Conservation (phyloP, 1,284 basidiomycete species). For the Puccinia hordei region DNA sequence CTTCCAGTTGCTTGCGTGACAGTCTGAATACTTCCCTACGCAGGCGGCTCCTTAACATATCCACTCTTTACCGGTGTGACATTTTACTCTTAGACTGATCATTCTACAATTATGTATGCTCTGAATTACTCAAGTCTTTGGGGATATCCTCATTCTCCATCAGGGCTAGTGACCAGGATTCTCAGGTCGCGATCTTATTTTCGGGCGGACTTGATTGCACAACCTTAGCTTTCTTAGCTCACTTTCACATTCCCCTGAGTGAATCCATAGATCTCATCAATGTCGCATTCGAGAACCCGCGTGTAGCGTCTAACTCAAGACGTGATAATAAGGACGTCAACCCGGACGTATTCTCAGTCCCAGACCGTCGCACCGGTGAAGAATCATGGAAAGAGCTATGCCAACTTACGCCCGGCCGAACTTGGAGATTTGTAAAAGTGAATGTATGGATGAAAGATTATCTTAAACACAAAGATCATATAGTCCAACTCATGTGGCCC, state of each 20-base stretch:
- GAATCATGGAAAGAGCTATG: slow-evolving; percentile 75
- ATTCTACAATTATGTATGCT: not conserved
- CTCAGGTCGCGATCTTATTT: slow-evolving; percentile 82
- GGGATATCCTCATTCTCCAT: not conserved
- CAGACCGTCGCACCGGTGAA: slow-evolving; percentile 81
- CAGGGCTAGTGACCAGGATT: slow-evolving; percentile 54
- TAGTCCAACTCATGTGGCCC: slow-evolving; percentile 51
- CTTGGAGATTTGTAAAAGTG: slow-evolving; percentile 78
- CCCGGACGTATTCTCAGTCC: slow-evolving; percentile 66
- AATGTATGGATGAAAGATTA: slow-evolving; percentile 45
- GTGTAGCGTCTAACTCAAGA: slow-evolving; percentile 63
- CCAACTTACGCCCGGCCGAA: slow-evolving; percentile 70
- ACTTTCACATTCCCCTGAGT: slow-evolving; percentile 71
- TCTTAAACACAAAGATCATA: slow-evolving; percentile 41
- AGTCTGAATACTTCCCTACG: not conserved
- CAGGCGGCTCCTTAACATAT: slow-evolving; percentile 11
- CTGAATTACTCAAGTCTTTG: not conserved
- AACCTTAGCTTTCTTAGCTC: slow-evolving; percentile 75
- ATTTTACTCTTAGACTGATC: not conserved
- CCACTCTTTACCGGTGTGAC: slow-evolving; percentile 28
- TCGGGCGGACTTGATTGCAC: slow-evolving; percentile 96
- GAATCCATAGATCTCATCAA: slow-evolving; percentile 93
- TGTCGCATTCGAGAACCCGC: slow-evolving; percentile 92
- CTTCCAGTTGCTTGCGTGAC: not conserved
- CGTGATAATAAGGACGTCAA: slow-evolving; percentile 5